Evolutionary conservation across 2,329 filamentous ascomycete genomes (phyloP).

Genomic region (Claviceps monticola): DNA sequence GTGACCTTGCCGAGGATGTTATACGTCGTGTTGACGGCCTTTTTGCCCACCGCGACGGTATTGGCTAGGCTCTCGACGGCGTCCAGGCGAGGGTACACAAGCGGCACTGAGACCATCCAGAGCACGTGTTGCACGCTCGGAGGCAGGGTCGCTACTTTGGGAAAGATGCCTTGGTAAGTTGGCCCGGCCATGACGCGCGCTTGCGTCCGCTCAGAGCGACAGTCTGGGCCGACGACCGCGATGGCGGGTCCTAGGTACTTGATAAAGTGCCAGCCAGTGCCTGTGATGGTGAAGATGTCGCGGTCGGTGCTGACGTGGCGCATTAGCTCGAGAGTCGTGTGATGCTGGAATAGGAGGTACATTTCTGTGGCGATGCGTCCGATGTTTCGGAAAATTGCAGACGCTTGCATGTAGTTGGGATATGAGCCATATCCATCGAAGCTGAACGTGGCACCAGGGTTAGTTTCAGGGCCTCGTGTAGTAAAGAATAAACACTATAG

Average conservation of each 20-base stretch:
- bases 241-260: constrained; percentile 90
- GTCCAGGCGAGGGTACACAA: constrained; percentile 84
- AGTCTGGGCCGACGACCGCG: constrained; percentile 80
- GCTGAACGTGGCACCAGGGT: constrained; percentile 27
- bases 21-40: constrained; percentile 90
- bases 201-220: constrained; percentile 79
- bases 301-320: constrained; percentile 77
- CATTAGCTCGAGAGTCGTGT: constrained; percentile 87
- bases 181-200: constrained; percentile 88
- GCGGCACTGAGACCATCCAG: constrained; percentile 85
- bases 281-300: constrained; percentile 92
- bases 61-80: constrained; percentile 83
- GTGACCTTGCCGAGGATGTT: constrained; percentile 93
- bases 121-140: constrained; percentile 92
- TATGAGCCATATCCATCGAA: constrained; percentile 97
- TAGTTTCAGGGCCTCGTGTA: background rate
- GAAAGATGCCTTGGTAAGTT: constrained; percentile 94
- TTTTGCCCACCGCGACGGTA: constrained; percentile 88
- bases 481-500: background rate
- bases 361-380: constrained; percentile 90
- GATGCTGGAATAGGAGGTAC: constrained; percentile 97
- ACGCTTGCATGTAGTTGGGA: constrained; percentile 95
- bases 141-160: constrained; percentile 81
- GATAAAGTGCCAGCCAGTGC: constrained; percentile 97
- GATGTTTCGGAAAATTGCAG: constrained; percentile 96